Base-by-base conservation (phyloP, 169 alveolate genomes). In the Cyclospora cayetanensis region DNA sequence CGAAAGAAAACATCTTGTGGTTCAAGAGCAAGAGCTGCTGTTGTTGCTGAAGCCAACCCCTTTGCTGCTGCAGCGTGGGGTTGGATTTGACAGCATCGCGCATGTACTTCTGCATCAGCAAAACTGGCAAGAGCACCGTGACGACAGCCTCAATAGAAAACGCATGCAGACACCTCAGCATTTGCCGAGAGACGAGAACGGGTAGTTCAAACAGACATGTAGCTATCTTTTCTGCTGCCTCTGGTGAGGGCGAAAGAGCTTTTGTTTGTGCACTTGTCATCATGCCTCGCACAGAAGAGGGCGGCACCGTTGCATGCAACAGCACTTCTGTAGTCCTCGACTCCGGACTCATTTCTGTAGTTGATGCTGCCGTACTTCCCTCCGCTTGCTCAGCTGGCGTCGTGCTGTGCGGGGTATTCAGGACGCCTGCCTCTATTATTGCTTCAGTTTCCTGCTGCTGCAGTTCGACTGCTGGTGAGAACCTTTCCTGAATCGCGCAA, bases 21-120 rank as follows among this genome's bases (percentile, higher is more conserved):
- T 11, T 70, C 22, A 70, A 55, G 60, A 70, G 83, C 83, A 70
- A 55, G 60, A 70, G 83, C 29, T 70, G 83, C 83, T 70, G 83
- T 55, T 39, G 53, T 55, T 70, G 83, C n/a, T 70, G 83, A 50
- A 11, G n/a, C 55, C 83, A 70, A 1, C 53, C 60, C 34, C 25
- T 35, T 22, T 22, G 83, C 83, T 35, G 83, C 55, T 25, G 83
- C 83, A 11, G 83, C 60, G 15, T 46, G 60, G n/a, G 60, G n/a
- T 11, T 7, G n/a, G 15, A 7, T 46, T n/a, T n/a, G n/a, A n/a
- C n/a, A n/a, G n/a, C n/a, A n/a, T n/a, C n/a, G n/a, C n/a, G n/a
- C n/a, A n/a, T n/a, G n/a, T n/a, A n/a, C n/a, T n/a, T n/a, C n/a
- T n/a, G n/a, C n/a, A n/a, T n/a, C n/a, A n/a, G n/a, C n/a, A n/a